A percentile compares a stretch with the other conserved stretches of the same genome.
These are phyloP conservation scores for Leccinum boreale DNA, from an alignment of 768 basidiomycete genomes.

Conservation along the genomic window DNA sequence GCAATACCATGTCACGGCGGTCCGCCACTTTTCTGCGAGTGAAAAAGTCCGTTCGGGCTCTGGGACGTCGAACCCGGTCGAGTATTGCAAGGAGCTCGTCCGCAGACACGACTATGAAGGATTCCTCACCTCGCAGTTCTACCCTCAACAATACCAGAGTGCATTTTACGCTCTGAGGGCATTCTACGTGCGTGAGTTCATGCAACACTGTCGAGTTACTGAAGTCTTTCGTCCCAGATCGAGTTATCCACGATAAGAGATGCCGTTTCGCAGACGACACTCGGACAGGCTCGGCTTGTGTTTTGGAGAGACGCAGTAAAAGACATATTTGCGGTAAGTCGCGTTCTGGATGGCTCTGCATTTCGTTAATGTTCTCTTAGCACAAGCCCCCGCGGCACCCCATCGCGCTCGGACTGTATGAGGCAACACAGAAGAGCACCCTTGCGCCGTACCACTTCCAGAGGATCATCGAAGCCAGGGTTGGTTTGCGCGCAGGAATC, in stretches of 20 bases:
- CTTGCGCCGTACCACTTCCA: conserved; percentile 75
- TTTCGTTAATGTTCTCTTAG: conserved; percentile 38
- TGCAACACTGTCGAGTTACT: background rate
- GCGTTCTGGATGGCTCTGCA: conserved; percentile 16
- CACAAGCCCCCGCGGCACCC: conserved; percentile 77
- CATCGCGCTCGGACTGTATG: conserved; percentile 68
- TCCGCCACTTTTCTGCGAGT: conserved; percentile 14
- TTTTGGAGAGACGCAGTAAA: conserved; percentile 85
- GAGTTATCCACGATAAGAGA: conserved; percentile 80
- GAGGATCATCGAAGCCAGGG: conserved; percentile 81
- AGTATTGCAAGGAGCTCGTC: conserved; percentile 71
- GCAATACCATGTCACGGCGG: background rate
- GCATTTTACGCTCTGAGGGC: conserved; percentile 80
- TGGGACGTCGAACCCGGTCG: conserved; percentile 40
- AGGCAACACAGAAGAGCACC: conserved; percentile 46
- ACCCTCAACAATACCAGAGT: conserved; percentile 57
- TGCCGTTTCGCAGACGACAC: conserved; percentile 62
- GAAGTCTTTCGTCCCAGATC: conserved; percentile 41
- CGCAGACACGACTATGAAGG: conserved; percentile 82
- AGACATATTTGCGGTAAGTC: conserved; percentile 55
- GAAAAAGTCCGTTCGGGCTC: conserved; percentile 6
- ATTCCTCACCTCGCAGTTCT: conserved; percentile 67
- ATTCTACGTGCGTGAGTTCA: conserved; percentile 62
- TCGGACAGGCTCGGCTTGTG: conserved; percentile 83
- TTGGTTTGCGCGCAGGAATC: conserved; percentile 33